phyloP scores from a whole-genome alignment of 805 yeast genomes.

The Starmerella stellata region DNA sequence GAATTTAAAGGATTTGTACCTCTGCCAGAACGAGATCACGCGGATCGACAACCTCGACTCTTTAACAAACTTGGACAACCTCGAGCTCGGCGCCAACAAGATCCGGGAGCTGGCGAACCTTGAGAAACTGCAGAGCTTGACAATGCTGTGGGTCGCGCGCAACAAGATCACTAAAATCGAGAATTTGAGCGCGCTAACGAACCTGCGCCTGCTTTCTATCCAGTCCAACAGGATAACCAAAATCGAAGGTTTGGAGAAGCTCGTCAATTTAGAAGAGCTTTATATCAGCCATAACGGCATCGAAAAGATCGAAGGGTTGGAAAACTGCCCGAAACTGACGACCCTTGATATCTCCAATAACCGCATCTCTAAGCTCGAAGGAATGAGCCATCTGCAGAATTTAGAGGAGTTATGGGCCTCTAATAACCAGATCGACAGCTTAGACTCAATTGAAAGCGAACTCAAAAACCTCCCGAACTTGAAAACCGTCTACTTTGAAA shows the following conservation, averaged over 20 bases:
- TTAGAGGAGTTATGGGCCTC: slow-evolving; percentile 93
- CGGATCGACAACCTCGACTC: slow-evolving; percentile 50
- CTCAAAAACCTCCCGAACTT: slow-evolving; percentile 43
- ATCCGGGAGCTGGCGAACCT: slow-evolving; percentile 39
- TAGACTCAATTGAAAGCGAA: slow-evolving; percentile 49
- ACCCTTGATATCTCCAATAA: slow-evolving; percentile 74
- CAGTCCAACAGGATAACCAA: slow-evolving; percentile 69
- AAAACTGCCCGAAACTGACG: slow-evolving; percentile 43
- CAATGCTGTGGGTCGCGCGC: slow-evolving; percentile 84
- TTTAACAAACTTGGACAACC: slow-evolving; percentile 38
- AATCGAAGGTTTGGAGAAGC: slow-evolving; percentile 61
- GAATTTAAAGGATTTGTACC: slow-evolving; percentile 49
- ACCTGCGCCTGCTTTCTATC: slow-evolving; percentile 61
- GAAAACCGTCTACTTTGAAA: slow-evolving; percentile 85
- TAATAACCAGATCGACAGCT: slow-evolving; percentile 47
- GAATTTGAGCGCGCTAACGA: slow-evolving; percentile 39
- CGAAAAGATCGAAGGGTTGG: slow-evolving; percentile 56
- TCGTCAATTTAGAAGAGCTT: slow-evolving; percentile 61
- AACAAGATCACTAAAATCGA: slow-evolving; percentile 52
- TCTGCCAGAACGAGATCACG: slow-evolving; percentile 74
- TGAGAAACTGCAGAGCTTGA: slow-evolving; percentile 35
- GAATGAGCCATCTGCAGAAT: slow-evolving; percentile 43
- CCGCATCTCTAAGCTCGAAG: slow-evolving; percentile 40
- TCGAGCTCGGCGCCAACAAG: slow-evolving; percentile 85
- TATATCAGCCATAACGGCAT: slow-evolving; percentile 78